Percentiles rank a stretch among this genome's conserved stretches.
Evolutionary conservation across 352 stramenopile genomes (phyloP).

Genomic region (Phytophthora pini): DNA sequence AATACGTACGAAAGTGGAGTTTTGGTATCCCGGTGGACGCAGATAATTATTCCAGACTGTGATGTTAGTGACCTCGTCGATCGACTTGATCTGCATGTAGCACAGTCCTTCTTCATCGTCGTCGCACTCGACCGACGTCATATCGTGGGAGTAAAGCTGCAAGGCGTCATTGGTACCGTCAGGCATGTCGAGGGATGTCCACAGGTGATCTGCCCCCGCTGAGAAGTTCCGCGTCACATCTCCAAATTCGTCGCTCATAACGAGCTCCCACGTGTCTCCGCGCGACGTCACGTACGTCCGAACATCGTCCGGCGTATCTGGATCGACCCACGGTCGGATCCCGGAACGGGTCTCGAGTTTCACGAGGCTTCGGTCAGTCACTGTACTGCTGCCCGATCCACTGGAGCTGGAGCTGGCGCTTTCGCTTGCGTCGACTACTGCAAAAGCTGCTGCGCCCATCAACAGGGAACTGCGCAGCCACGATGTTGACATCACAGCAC

Average conservation of each 20-base stretch:
- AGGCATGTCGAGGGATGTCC: slow-evolving; percentile 69
- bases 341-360: slow-evolving; percentile 53
- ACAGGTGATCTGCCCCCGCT: slow-evolving; percentile 63
- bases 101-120: slow-evolving; percentile 47
- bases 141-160: slow-evolving; percentile 72
- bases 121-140: slow-evolving; percentile 63
- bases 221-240: slow-evolving; percentile 57
- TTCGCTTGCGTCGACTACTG: slow-evolving; percentile 24
- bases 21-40: slow-evolving; percentile 58
- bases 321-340: slow-evolving; percentile 63
- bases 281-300: slow-evolving; percentile 58
- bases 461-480: slow-evolving; percentile 2
- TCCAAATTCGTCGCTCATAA: slow-evolving; percentile 80
- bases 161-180: slow-evolving; percentile 74
- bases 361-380: slow-evolving; percentile 33
- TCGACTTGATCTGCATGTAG: slow-evolving; percentile 66
- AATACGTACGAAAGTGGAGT: slow-evolving; percentile 48
- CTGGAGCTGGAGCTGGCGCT: slow-evolving; percentile 15
- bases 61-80: slow-evolving; percentile 61
- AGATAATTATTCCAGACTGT: slow-evolving; percentile 78
- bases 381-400: slow-evolving; percentile 28
- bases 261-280: slow-evolving; percentile 58
- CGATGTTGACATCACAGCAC: not conserved
- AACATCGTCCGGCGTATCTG: slow-evolving; percentile 51
- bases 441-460: slow-evolving; percentile 8